Evolutionary conservation across 2,329 filamentous ascomycete species (phyloP), one percentile per base, ranked within the genome.

Genomic region (Fusarium mangiferae): DNA sequence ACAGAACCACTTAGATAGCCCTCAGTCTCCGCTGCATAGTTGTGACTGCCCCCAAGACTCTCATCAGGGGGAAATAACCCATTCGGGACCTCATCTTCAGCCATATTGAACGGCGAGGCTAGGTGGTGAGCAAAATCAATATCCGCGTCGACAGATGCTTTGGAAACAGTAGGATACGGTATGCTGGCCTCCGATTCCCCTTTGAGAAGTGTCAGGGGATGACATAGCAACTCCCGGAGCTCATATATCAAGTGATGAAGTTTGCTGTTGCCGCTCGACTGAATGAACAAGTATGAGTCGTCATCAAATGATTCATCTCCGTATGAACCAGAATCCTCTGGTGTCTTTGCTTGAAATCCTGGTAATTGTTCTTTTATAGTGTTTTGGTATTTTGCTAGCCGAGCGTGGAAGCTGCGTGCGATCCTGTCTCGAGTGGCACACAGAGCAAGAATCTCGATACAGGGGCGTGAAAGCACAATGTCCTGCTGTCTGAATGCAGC

Each of bases 261-360:
- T 13, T 5, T 28, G 4, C n/a, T 1, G 5, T 46, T 7, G 2
- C 42, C 54, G 1, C 22, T 22, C 0, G 35, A 48, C 1, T 48
- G 7, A 1, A 18, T 9, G 6, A 63, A 63, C 0, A 63, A 12
- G 22, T 63, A 59, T 0, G 35, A 59, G 22, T 41, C 28, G 1
- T 48, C 41, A 1, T 39, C 24, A 0, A 3, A 4, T 6, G 5
- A 1, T 14, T 3, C 22, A 4, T 22, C n/a, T 3, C 24, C 28
- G 12, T 22, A 17, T 0, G 11, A 10, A 13, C 7, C 9, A n/a
- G 11, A 3, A 5, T n/a, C 10, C 11, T 11, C 39, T 10, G 3
- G 1, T n/a, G 9, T 14, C 3, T 11, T 28, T 3, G n/a, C n/a
- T 15, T 11, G 6, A 3, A 10, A 2, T 12, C 28, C 20, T n/a